Percentiles rank a stretch among this genome's conserved stretches.
These are phyloP conservation scores for Conticribra weissflogii DNA, from an alignment of 108 stramenopile genomes.

Conservation along the genomic window DNA sequence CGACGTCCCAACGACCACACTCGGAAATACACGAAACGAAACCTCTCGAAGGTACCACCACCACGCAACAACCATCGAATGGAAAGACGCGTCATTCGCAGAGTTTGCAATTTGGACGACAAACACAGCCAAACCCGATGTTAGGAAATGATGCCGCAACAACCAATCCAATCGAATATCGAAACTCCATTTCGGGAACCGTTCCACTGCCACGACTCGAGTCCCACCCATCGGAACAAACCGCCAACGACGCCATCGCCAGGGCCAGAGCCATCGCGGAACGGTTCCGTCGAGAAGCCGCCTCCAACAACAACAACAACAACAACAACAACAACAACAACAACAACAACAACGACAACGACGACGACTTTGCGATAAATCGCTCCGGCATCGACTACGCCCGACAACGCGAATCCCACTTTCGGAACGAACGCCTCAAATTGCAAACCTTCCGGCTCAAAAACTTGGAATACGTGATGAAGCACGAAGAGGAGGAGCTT, in stretches of 20 bases:
- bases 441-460: conserved; percentile 52
- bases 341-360: background rate
- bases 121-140: too few species aligned
- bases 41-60: too few species aligned
- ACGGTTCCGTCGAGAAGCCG: conserved; percentile 34
- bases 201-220: background rate
- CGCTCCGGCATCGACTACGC: conserved; percentile 25
- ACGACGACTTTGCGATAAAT: background rate
- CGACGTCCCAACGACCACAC: background rate
- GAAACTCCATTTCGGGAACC: too few species aligned
- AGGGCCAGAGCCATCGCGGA: conserved; percentile 42
- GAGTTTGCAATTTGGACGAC: too few species aligned
- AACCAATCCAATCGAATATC: background rate
- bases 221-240: background rate
- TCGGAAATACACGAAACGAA: too few species aligned
- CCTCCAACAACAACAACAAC: conserved; percentile 21
- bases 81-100: too few species aligned
- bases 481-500: conserved; percentile 56
- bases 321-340: conserved; percentile 2
- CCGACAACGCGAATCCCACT: conserved; percentile 36
- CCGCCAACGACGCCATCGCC: conserved; percentile 28
- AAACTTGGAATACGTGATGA: conserved; percentile 75
- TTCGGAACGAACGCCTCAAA: conserved; percentile 51
- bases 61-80: too few species aligned
- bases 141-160: too few species aligned